These are phyloP conservation scores for Diospyros kaki DNA, from an alignment of 148 eudicot species.

Conservation along the genomic window DNA sequence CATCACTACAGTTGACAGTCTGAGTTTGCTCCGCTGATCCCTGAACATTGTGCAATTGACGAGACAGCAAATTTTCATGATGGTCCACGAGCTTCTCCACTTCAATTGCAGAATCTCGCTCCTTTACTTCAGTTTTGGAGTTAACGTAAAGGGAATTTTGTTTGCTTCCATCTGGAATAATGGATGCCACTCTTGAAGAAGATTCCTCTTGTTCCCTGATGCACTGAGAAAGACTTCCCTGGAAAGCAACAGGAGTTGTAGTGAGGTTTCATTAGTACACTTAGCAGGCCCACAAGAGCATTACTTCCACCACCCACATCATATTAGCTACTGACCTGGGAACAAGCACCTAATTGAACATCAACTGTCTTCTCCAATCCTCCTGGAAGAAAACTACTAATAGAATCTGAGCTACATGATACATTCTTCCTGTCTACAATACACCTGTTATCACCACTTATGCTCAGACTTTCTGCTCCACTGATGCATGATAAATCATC, in stretches of 20 bases:
- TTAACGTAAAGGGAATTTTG: background rate
- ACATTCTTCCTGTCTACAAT: slow-evolving; percentile 23
- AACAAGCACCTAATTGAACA: slow-evolving; percentile 17
- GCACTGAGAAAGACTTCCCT: slow-evolving; percentile 16
- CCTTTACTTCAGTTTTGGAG: slow-evolving; percentile 12
- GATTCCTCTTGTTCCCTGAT: slow-evolving; percentile 21
- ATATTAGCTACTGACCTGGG: slow-evolving; percentile 3
- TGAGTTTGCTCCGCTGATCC: slow-evolving; percentile 23
- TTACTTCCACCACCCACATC: slow-evolving; percentile 13
- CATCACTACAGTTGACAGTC: slow-evolving; percentile 13
- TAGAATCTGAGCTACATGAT: slow-evolving; percentile 24
- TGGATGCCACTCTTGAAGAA: slow-evolving; percentile 4
- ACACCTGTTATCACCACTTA: slow-evolving; percentile 11
- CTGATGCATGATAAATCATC: slow-evolving; percentile 28
- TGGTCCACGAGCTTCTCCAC: slow-evolving; percentile 15
- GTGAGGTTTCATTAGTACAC: slow-evolving; percentile 8
- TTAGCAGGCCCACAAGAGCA: background rate
- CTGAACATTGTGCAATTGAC: background rate
- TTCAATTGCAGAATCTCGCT: slow-evolving; percentile 16
- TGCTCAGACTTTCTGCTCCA: slow-evolving; percentile 20
- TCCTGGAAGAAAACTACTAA: slow-evolving; percentile 19
- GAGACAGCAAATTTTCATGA: slow-evolving; percentile 14
- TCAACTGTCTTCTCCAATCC: slow-evolving; percentile 17
- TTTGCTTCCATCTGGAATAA: background rate
- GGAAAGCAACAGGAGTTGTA: slow-evolving; percentile 2